Base-by-base conservation (phyloP, 345 rosid genomes). In the Eucalyptus cloeziana region DNA sequence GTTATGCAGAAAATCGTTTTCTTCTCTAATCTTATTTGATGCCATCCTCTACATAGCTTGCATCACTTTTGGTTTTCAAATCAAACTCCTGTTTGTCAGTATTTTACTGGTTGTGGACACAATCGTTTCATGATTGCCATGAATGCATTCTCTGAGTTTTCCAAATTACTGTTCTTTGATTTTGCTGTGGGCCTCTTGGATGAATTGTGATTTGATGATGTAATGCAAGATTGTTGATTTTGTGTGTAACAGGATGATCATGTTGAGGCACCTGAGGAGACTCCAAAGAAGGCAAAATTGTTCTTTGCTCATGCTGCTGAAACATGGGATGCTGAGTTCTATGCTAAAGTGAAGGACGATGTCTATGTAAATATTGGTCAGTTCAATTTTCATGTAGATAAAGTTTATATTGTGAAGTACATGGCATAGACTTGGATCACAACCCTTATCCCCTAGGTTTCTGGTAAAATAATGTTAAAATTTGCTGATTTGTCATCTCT, bases 311-410 rank as follows among this genome's bases (percentile, higher is more conserved):
- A 87, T 64, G 94, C 94, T 88, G 92, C 92, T 13, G 93, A 91
- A 88, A 92, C 89, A 67, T 93, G 95, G 94, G 92, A 93, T 7
- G 93, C 95, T 43, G 95, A 92, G 80, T 93, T 92, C 89, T 93
- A 92, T 89, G 92, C 92, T 89, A 93, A 93, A 92, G 93, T 90
- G 89, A 93, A 91, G 88, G 95, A 93, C 52, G 93, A 92, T 89
- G 90, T 93, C 89, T 92, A 88, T 89, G 56, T 93, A 51, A 89
- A 93, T 89, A 90, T 92, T 64, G 94, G 95, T 93, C 83, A 88
- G 95, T 86, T 49, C 40, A 67, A 37, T 52, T 62, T 54, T 44
- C 25, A 40, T n/a, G 15, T 71, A 22, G 56, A 67, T 60, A 49
- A 64, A 85, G 51, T 88, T 54, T 44, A 45, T 16, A 13, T 37